These are phyloP conservation scores for Beauveria rudraprayagi DNA, from an alignment of 2,329 filamentous ascomycete genomes.

Conservation along the genomic window DNA sequence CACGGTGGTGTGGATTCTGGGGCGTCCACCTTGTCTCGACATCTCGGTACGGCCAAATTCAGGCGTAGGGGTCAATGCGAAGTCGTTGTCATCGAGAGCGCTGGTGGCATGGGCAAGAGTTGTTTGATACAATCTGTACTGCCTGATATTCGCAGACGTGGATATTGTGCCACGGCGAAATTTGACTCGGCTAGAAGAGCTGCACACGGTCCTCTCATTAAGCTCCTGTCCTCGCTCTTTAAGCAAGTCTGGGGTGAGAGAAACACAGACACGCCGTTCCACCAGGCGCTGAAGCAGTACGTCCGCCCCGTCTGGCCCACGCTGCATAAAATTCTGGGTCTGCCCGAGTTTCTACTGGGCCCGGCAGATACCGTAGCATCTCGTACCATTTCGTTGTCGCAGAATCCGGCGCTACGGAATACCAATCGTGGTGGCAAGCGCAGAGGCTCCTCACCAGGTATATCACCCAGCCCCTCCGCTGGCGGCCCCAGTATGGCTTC, in stretches of 20 bases:
- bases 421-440: slow-evolving; percentile 29
- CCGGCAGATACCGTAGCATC: slow-evolving; percentile 31
- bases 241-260: slow-evolving; percentile 60
- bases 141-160: slow-evolving; percentile 50
- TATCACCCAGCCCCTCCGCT: slow-evolving; percentile 29
- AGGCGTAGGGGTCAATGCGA: slow-evolving; percentile 55
- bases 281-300: slow-evolving; percentile 53
- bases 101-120: slow-evolving; percentile 57
- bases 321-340: slow-evolving; percentile 51
- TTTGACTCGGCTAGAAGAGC: slow-evolving; percentile 54
- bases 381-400: slow-evolving; percentile 30
- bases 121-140: slow-evolving; percentile 56
- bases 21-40: slow-evolving; percentile 43
- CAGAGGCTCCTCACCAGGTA: slow-evolving; percentile 42
- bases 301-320: slow-evolving; percentile 57
- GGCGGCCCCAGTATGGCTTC: slow-evolving; percentile 32
- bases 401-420: slow-evolving; percentile 24
- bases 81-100: slow-evolving; percentile 52
- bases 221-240: slow-evolving; percentile 57
- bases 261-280: slow-evolving; percentile 57
- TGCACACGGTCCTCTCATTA: slow-evolving; percentile 56
- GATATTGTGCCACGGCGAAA: slow-evolving; percentile 59
- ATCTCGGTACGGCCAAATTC: slow-evolving; percentile 50
- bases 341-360: slow-evolving; percentile 63
- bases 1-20: slow-evolving; percentile 38